Evolutionary conservation across 2,329 filamentous ascomycete genomes (phyloP), one percentile per base, ranked within the genome.

Genomic region (Escovopsis weberi): DNA sequence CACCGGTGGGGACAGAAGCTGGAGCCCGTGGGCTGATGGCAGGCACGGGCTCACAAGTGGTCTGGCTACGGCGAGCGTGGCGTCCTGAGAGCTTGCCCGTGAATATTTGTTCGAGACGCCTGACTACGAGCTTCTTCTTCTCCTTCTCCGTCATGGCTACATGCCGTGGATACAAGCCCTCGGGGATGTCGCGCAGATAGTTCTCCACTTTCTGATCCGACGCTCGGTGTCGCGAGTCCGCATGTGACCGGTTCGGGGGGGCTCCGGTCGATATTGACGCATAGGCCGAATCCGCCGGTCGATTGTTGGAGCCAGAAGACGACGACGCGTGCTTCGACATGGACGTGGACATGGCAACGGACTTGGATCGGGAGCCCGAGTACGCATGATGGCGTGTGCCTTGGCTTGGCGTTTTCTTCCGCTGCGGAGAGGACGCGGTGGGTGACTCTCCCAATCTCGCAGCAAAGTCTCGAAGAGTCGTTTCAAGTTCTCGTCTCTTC

Each of bases 71-170:
- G 33, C 47, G 53, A 32, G 50, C 38, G 60, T 67, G 55, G 54
- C 65, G 60, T 4, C 64, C 64, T 4, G 58, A 60, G 15, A 70
- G 67, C 53, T 80, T 83, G 3, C 85, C 85, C 0, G 84, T 86
- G 47, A 91, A 93, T 2, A 93, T 69, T 48, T 88, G 82, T 53
- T 93, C 85, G 6, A 93, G 59, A 2, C 83, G 73, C 42, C 76
- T 72, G 2, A 89, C 85, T 0, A 89, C 80, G 18, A 87, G 55
- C 55, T 80, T 85, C 64, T 85, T 86, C 63, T 77, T 85, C 6
- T 82, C 73, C 49, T 75, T 79, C 12, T 89, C 84, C 0, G 78
- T 78, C 72, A 87, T 75, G 0, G 65, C 57, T 23, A 70, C 65
- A 37, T 72, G 68, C 10, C 72, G 71, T 0, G 82, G 80, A 33